These are phyloP conservation scores for Linnemannia exigua DNA, from an alignment of 192 early-diverging fungal genomes.

Conservation along the genomic window DNA sequence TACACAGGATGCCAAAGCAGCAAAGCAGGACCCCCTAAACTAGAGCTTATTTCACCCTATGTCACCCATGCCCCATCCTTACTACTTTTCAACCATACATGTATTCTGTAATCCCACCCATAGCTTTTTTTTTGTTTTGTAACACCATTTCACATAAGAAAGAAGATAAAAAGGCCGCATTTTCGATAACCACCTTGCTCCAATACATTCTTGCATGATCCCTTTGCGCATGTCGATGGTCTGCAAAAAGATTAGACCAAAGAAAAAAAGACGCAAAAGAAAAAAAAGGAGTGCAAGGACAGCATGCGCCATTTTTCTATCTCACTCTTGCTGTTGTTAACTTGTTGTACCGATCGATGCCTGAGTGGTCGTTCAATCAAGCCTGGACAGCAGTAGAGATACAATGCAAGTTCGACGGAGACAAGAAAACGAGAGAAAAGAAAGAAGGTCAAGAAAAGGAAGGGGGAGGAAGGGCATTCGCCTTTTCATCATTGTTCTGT, in stretches of 20 bases:
- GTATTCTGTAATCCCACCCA: neutral
- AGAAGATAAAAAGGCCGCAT: neutral
- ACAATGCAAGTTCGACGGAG: neutral
- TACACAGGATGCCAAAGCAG: neutral
- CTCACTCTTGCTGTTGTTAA: neutral
- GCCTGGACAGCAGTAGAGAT: neutral
- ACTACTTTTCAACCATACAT: neutral
- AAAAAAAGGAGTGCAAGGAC: neutral
- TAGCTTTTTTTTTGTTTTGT: neutral
- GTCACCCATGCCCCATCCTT: too few relatives aligned
- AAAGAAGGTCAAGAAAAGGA: neutral
- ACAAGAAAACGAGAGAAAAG: neutral
- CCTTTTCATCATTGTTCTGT: neutral
- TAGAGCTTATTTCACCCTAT: neutral
- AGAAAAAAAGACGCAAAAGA: neutral
- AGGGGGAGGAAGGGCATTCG: neutral
- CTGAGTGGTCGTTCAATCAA: too few relatives aligned
- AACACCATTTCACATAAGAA: neutral
- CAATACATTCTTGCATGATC: neutral
- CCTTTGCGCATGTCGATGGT: neutral
- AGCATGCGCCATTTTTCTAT: neutral
- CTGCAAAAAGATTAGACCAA: neutral
- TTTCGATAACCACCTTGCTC: neutral
- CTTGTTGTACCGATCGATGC: too few relatives aligned
- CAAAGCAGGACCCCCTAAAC: neutral